Percentiles rank a stretch among this genome's conserved stretches.
phyloP scores from a whole-genome alignment of 257 asterid genomes.

The Solanum virginianum region DNA sequence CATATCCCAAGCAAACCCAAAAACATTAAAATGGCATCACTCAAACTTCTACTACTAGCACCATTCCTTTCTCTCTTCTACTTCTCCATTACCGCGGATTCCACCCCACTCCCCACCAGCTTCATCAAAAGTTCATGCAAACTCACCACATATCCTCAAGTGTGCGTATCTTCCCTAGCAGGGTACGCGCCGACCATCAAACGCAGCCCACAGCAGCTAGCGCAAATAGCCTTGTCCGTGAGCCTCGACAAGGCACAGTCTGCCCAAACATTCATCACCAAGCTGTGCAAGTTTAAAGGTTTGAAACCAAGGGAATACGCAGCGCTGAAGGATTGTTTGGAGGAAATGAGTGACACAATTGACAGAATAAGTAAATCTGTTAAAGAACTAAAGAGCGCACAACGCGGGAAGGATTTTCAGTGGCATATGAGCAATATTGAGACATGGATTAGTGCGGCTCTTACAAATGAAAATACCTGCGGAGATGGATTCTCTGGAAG shows the following conservation, averaged over 20 bases:
- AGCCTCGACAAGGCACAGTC: slow-evolving; percentile 2
- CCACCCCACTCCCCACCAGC: background rate
- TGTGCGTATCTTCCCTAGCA: slow-evolving; percentile 5
- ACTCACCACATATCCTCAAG: slow-evolving; percentile 2
- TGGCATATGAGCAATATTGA: slow-evolving; percentile 47
- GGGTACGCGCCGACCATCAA: slow-evolving; percentile 1
- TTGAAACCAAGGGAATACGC: slow-evolving; percentile 4
- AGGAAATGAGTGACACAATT: slow-evolving; percentile 2
- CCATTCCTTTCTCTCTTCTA: background rate
- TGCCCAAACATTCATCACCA: background rate
- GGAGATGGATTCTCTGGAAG: slow-evolving; percentile 48
- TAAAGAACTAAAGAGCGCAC: slow-evolving; percentile 28
- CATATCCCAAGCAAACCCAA: no score
- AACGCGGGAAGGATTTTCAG: slow-evolving; percentile 19
- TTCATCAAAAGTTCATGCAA: slow-evolving; percentile 10
- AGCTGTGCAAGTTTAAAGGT: background rate
- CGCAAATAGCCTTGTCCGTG: slow-evolving; percentile 4
- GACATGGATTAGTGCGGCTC: slow-evolving; percentile 80
- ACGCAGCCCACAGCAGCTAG: slow-evolving; percentile 2
- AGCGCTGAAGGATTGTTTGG: slow-evolving; percentile 9
- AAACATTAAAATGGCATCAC: slow-evolving; percentile 3
- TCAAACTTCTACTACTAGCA: background rate
- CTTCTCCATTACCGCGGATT: background rate
- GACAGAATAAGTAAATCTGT: slow-evolving; percentile 5
- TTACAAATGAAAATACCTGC: slow-evolving; percentile 51